Evolutionary conservation across 148 eudicot species (phyloP).

Genomic region (Suaeda aralocaspica): DNA sequence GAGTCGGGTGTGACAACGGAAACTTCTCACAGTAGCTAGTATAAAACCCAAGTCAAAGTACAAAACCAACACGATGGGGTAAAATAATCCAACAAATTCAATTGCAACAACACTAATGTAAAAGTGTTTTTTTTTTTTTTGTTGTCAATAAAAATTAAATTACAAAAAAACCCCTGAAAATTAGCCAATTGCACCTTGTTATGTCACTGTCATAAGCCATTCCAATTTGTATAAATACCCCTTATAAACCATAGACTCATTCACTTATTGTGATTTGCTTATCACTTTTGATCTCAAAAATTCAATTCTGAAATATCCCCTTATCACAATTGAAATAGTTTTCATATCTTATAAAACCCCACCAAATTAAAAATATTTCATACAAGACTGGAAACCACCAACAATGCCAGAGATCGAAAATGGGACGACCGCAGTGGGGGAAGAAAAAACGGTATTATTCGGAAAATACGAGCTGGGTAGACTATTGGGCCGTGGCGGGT

Average conservation of each 20-base stretch:
- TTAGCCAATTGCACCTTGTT: too few species aligned
- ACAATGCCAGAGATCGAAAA: slow-evolving; percentile 24
- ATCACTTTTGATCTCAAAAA: slow-evolving; percentile 1
- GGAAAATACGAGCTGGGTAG: slow-evolving; percentile 60
- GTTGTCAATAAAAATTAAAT: too few species aligned
- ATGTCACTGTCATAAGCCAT: not conserved
- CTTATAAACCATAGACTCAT: too few species aligned
- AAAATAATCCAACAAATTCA: not conserved
- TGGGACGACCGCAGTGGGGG: not conserved
- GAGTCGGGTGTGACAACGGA: too few species aligned
- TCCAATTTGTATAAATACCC: slow-evolving; percentile 3
- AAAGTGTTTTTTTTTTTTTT: too few species aligned
- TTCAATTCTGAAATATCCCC: not conserved
- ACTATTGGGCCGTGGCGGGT: slow-evolving; percentile 63
- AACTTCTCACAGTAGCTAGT: too few species aligned
- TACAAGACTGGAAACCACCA: slow-evolving; percentile 17
- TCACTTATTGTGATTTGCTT: not conserved
- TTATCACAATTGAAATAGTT: not conserved
- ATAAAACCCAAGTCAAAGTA: too few species aligned
- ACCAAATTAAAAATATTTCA: not conserved
- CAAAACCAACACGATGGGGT: not conserved
- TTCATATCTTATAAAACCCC: not conserved
- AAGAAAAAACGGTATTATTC: slow-evolving; percentile 20
- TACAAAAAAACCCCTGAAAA: too few species aligned
- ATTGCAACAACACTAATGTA: too few species aligned